A percentile compares a stretch with the other conserved stretches of the same genome.
Conservation (phyloP, 1,284 basidiomycete species). For the Prillingera fragicola region DNA sequence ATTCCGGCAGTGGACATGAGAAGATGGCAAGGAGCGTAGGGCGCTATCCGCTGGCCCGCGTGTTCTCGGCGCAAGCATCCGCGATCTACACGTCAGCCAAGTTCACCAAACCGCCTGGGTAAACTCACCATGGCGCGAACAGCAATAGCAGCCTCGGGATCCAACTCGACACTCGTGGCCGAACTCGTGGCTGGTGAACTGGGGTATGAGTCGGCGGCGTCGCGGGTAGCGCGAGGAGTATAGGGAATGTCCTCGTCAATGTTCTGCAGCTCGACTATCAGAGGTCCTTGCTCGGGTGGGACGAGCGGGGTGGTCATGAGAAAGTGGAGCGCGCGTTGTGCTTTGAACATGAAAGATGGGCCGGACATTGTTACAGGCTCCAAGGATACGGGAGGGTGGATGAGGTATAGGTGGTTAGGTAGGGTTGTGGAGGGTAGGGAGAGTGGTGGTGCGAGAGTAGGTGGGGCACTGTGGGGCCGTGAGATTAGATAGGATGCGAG, state of each 20-base stretch:
- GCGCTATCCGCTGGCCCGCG: too few species aligned
- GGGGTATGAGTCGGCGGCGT: not conserved
- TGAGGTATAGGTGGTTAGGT: constrained; percentile 1
- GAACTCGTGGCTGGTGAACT: not conserved
- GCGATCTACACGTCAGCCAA: too few species aligned
- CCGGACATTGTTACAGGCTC: constrained; percentile 3
- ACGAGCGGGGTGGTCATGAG: constrained; percentile 41
- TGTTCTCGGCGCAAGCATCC: too few species aligned
- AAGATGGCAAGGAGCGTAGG: too few species aligned
- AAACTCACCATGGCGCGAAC: constrained; percentile 2
- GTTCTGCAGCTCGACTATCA: constrained; percentile 31
- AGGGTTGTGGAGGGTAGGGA: not conserved
- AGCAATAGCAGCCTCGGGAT: not conserved
- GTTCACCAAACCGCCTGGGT: too few species aligned
- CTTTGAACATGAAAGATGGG: constrained; percentile 26
- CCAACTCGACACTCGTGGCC: constrained; percentile 1
- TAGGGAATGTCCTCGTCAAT: too few species aligned
- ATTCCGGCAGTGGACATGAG: too few species aligned
- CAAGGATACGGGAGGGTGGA: not conserved
- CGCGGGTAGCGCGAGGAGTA: too few species aligned
- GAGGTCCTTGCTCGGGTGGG: constrained; percentile 25
- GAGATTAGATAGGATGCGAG: not conserved
- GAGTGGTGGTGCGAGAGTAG: not conserved
- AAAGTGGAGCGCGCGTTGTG: constrained; percentile 29
- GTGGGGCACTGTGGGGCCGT: not conserved